Base-by-base conservation (phyloP, 495 filamentous ascomycete species). In the Penicillium flavigenum region DNA sequence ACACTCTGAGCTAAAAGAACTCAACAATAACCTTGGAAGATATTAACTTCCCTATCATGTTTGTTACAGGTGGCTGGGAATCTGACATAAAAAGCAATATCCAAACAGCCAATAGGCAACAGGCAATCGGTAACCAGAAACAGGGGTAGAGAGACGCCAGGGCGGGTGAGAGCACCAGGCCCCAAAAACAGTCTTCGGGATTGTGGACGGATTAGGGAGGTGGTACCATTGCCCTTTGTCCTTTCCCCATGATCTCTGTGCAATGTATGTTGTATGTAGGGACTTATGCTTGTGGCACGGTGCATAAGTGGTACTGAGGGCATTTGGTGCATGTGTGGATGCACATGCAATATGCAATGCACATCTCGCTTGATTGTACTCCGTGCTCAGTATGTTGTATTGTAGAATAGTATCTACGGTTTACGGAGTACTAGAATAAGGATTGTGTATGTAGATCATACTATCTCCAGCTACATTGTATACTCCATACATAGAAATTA, bases 161-260 rank as follows among this genome's bases (percentile, higher is more conserved):
- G 31, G 4, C 26, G 48, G 31, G 48, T 22, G 22, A 31, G 29
- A 31, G 26, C 14, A 34, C 1, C 36, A 41, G 14, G 24, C 14
- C 43, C 10, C 22, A 47, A 55, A 47, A 47, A 55, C 53, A 47
- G 53, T 55, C 53, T 38, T 55, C 53, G 53, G 53, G 43, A 22
- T 9, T 47, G 43, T 47, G 32, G 53, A 55, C 53, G 44, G 14
- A 55, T 47, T 55, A 55, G 53, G 53, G 53, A 55, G 53, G 53
- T 55, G 39, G 43, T 55, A 55, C 53, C 36, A 51, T 44, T 44
- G 36, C n/a, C 17, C 17, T 48, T 48, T 17, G 46, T 24, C 29
- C 14, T 29, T 51, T 32, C 19, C 36, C 48, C 32, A 41, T 51
- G 49, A 48, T 51, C 36, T 42, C 14, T 51, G 49, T 51, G 36